Base-by-base conservation (phyloP, 805 yeast genomes). In the Lipomyces oligophaga region DNA sequence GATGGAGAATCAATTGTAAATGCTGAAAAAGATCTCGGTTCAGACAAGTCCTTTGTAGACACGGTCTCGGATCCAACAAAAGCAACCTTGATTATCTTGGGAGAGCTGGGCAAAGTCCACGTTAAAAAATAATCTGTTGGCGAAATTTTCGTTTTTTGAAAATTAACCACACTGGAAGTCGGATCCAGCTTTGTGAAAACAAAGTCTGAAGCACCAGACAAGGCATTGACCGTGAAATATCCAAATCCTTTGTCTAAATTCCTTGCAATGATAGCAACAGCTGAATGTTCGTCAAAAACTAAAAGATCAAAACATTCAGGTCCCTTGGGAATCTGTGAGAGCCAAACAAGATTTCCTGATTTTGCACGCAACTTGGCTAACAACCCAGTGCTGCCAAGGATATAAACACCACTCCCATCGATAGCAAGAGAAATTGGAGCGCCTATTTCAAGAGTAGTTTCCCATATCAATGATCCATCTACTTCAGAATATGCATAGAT, bases 391-490 rank as follows among this genome's bases (percentile, higher is more conserved):
- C 52, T 43, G 13, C 35, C 46, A 24, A 52, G 31, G 16, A 45
- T 33, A 28, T 22, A 26, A 2, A 36, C 41, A n/a, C 50, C 49
- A 6, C 40, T 36, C 10, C 31, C 19, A 26, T 18, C 39, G 18
- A 38, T 37, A 21, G 38, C 39, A 13, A 38, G 45, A 25, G 31
- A 27, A 22, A 44, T 38, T 8, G 50, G 52, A 10, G 52, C 51
- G 10, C 51, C 54, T 21, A 40, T 40, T 5, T 40, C 35, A 8
- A 52, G 25, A 16, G 36, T 35, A 3, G 47, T 13, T 19, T 53
- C 58, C 58, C 58, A 53, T 7, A 33, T 16, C 10, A 52, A 41
- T 3, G 35, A 45, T 10, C 58, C 58, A 3, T 43, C 13, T 15
- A 15, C 20, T 35, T 49, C 47, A 24, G 20, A 20, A 28, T 22